Base-by-base conservation (phyloP, 139 green algal genomes). In the Chlorella ohadii region DNA sequence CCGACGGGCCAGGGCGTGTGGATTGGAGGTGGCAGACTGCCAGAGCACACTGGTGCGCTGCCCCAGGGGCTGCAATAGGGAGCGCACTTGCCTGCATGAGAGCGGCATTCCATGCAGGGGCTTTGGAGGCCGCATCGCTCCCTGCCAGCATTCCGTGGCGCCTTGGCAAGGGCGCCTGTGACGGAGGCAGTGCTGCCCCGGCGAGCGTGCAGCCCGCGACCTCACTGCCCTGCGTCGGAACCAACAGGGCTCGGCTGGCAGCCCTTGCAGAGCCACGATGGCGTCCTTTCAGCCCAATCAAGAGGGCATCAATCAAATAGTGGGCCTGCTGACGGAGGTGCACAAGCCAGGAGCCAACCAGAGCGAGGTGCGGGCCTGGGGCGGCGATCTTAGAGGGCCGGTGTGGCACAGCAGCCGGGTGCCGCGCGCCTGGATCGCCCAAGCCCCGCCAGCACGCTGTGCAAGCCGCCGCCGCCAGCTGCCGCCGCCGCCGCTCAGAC, bases 321-420 rank as follows among this genome's bases (percentile, higher is more conserved):
- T 91, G 33, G 74, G 88, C 33, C 84, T 99, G 65, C 84, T 99
- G 44, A 83, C 84, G 0, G 91, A 97, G 2, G 95, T 93, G 55
- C 93, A 96, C 70, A 90, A 92, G n/a, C 96, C 96, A 34, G 93
- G 93, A 1, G 90, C 89, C 1, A 92, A 99, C 81, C 96, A 99
- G 66, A 84, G 67, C 6, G 87, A 94, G 90, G 95, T 95, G 34
- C 41, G 78, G 27, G 25, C 31, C 31, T 47, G 51, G 12, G 15
- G 51, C 51, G 15, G 51, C 51, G 11, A 59, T 22, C 51, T 59
- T 9, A 13, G 51, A 2, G 2, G 12, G 12, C 12, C 15, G 51
- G 15, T 23, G 51, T 4, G 12, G 19, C 15, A 22, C 51, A 59
- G 51, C 51, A 59, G 51, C 51, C 3, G 51, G 51, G 51, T 59